These are phyloP conservation scores for Albugo candida DNA, from an alignment of 352 stramenopile species.

Conservation along the genomic window DNA sequence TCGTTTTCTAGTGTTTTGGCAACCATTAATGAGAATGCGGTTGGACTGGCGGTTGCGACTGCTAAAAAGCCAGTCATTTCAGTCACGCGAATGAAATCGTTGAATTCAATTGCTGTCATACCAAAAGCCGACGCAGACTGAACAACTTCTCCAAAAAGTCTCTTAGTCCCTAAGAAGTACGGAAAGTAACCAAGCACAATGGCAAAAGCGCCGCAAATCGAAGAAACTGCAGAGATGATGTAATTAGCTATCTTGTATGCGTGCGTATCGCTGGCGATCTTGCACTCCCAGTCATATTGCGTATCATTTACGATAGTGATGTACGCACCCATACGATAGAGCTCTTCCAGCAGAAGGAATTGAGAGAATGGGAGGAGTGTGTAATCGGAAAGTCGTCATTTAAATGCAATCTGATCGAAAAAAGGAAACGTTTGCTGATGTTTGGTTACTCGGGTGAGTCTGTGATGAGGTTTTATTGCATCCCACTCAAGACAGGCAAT, in stretches of 20 bases:
- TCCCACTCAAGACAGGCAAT: too few species aligned
- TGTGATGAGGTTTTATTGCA: too few species aligned
- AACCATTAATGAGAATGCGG: background rate
- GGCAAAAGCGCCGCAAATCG: slow-evolving; percentile 4
- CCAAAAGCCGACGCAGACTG: background rate
- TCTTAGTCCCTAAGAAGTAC: background rate
- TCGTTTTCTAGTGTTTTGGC: slow-evolving; percentile 1
- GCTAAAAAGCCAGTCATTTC: background rate
- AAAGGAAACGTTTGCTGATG: too few species aligned
- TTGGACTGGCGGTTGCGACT: background rate
- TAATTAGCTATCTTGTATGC: slow-evolving; percentile 19
- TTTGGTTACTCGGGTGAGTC: too few species aligned
- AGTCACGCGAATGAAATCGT: background rate
- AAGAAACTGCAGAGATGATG: slow-evolving; percentile 10
- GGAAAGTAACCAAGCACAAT: slow-evolving; percentile 7
- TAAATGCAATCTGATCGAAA: too few species aligned
- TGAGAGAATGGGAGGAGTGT: too few species aligned
- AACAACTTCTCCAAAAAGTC: too few species aligned
- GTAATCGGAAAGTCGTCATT: too few species aligned
- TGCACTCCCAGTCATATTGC: slow-evolving; percentile 16
- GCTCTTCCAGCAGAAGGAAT: too few species aligned
- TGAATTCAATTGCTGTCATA: background rate
- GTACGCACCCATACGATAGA: slow-evolving; percentile 16
- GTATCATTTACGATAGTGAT: slow-evolving; percentile 30
- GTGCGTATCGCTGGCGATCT: slow-evolving; percentile 19